Conservation (phyloP, 441 rosid species). For the Heliophila coronopifolia region DNA sequence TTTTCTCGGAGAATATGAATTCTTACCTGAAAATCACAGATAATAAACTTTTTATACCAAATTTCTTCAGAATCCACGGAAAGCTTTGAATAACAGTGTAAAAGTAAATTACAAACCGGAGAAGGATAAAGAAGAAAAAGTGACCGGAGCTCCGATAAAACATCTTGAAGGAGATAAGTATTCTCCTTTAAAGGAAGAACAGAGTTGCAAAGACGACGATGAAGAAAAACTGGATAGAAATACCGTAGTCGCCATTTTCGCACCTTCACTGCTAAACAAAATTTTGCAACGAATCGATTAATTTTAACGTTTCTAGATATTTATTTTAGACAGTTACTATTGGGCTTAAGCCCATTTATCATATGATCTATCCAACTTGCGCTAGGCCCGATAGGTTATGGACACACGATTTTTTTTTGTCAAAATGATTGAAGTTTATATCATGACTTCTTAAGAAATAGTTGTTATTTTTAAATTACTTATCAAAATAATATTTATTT, state of each 20-base stretch:
- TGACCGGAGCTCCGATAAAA: constrained; percentile 37
- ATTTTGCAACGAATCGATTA: constrained; percentile 1
- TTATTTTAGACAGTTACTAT: not conserved
- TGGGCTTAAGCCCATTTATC: constrained; percentile 12
- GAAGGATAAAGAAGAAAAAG: constrained; percentile 32
- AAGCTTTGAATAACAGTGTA: not conserved
- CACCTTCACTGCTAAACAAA: constrained; percentile 13
- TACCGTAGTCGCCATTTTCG: constrained; percentile 41
- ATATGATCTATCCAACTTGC: not conserved
- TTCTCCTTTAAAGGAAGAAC: constrained; percentile 32
- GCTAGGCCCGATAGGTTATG: not conserved
- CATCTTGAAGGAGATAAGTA: constrained; percentile 23
- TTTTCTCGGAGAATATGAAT: constrained; percentile 11
- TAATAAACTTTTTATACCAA: not conserved
- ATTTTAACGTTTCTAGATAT: not conserved
- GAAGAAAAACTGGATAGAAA: constrained; percentile 31
- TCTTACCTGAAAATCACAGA: constrained; percentile 32
- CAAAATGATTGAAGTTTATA: not conserved
- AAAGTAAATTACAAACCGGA: constrained; percentile 31
- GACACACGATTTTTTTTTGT: not conserved
- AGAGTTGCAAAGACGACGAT: constrained; percentile 31
- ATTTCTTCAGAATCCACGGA: not conserved
- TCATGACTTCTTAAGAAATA: not conserved
- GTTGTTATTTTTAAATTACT: not conserved
- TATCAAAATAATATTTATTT: too few species aligned